Conservation (phyloP, 2,329 filamentous ascomycete species). For the Aspergillus terreus region DNA sequence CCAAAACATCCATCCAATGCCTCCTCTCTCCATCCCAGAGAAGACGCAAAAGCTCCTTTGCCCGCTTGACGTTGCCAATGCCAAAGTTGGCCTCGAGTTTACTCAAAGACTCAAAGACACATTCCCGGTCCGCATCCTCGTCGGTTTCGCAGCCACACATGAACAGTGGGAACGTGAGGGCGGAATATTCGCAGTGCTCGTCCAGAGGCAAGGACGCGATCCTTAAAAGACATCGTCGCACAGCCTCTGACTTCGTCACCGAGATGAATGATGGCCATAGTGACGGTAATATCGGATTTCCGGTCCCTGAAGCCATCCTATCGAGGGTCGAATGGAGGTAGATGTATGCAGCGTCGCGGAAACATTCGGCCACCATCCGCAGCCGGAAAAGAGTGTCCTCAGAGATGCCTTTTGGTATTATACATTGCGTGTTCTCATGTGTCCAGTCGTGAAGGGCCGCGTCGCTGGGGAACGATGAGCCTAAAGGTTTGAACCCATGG, state of each 20-base stretch:
- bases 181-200: slow-evolving; percentile 34
- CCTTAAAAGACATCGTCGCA: slow-evolving; percentile 24
- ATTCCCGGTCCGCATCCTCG: slow-evolving; percentile 15
- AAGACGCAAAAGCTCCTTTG: slow-evolving; percentile 26
- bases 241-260: slow-evolving; percentile 23
- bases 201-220: slow-evolving; percentile 27
- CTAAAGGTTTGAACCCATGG: neutral
- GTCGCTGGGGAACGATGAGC: slow-evolving; percentile 21
- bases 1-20: slow-evolving; percentile 32
- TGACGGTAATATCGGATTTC: neutral
- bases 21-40: slow-evolving; percentile 22
- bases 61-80: slow-evolving; percentile 33
- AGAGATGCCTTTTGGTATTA: slow-evolving; percentile 29
- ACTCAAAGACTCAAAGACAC: slow-evolving; percentile 24
- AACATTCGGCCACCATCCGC: slow-evolving; percentile 34
- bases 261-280: slow-evolving; percentile 20
- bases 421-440: slow-evolving; percentile 22
- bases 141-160: slow-evolving; percentile 33
- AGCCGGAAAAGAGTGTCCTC: slow-evolving; percentile 26
- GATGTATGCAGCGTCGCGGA: slow-evolving; percentile 34
- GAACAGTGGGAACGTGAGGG: slow-evolving; percentile 36
- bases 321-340: slow-evolving; percentile 36
- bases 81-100: slow-evolving; percentile 33
- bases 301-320: slow-evolving; percentile 16
- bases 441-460: slow-evolving; percentile 30